Conservation (phyloP, 1,139 yeast species). For the Taphrina populina region DNA sequence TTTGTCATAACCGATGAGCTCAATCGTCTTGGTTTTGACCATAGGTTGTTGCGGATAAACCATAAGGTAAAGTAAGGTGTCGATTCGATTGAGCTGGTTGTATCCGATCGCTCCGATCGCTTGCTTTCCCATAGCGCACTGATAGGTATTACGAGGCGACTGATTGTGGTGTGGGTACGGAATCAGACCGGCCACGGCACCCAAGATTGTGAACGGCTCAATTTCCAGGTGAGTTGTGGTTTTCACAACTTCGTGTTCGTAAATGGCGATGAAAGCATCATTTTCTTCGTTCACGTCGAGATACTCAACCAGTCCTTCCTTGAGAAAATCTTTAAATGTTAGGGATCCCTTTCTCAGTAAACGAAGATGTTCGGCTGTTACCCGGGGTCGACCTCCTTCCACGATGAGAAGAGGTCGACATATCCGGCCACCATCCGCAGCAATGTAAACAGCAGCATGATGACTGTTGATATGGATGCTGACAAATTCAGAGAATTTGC, state of each 20-base stretch:
- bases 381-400: constrained; percentile 66
- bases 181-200: constrained; percentile 97
- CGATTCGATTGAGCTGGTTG: constrained; percentile 93
- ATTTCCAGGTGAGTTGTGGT: constrained; percentile 87
- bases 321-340: constrained; percentile 84
- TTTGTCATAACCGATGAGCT: constrained; percentile 89
- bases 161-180: constrained; percentile 99
- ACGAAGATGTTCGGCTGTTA: constrained; percentile 65
- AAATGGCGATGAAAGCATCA: constrained; percentile 87
- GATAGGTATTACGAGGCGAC: constrained; percentile 97
- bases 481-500: constrained; percentile 83
- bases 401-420: constrained; percentile 95
- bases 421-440: constrained; percentile 98
- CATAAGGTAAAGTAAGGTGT: constrained; percentile 87
- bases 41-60: constrained; percentile 98
- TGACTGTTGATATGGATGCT: constrained; percentile 87
- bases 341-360: constrained; percentile 66
- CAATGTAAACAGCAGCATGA: constrained; percentile 91
- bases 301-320: constrained; percentile 86
- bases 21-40: constrained; percentile 97
- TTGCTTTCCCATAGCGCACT: constrained; percentile 99
- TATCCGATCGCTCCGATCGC: constrained; percentile 99
- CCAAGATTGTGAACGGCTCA: constrained; percentile 92
- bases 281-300: constrained; percentile 97
- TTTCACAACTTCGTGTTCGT: constrained; percentile 61